phyloP scores from a whole-genome alignment of 495 filamentous ascomycete species.

The Aspergillus panamensis region DNA sequence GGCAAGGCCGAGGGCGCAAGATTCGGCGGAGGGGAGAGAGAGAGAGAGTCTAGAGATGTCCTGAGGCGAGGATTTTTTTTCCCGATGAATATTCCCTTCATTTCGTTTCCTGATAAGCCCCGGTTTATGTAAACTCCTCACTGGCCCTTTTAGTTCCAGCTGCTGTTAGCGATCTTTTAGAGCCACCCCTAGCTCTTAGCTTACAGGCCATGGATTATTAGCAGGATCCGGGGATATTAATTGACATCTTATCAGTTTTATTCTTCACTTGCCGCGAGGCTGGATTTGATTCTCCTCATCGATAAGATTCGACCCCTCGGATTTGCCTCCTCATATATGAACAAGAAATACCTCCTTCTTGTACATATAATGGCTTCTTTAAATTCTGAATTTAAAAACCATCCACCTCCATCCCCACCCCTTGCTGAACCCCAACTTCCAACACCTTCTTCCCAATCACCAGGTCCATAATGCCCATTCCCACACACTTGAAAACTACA shows the following conservation, averaged over 20 bases:
- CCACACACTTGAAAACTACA: slow-evolving; percentile 55
- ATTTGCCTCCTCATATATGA: too few relatives aligned
- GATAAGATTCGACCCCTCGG: background rate
- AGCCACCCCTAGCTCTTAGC: too few relatives aligned
- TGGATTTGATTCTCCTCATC: too few relatives aligned
- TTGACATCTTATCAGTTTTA: too few relatives aligned
- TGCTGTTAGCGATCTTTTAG: too few relatives aligned
- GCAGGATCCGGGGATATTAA: too few relatives aligned
- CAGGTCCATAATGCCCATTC: slow-evolving; percentile 49
- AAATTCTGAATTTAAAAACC: slow-evolving; percentile 50
- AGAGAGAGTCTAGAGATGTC: background rate
- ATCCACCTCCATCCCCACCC: slow-evolving; percentile 65
- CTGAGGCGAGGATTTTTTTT: slow-evolving; percentile 10
- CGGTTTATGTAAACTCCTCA: slow-evolving; percentile 5
- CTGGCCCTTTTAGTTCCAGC: background rate
- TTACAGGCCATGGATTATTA: too few relatives aligned
- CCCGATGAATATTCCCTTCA: background rate
- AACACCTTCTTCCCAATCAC: slow-evolving; percentile 66
- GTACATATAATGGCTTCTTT: too few relatives aligned
- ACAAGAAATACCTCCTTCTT: too few relatives aligned
- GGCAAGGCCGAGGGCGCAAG: background rate
- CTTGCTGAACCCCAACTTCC: slow-evolving; percentile 63
- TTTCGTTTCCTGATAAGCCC: slow-evolving; percentile 14
- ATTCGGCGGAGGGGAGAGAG: background rate
- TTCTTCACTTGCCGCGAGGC: too few relatives aligned